Percentiles rank a stretch among this genome's conserved stretches.
Evolutionary conservation across 306 rosid species (phyloP).

Genomic region (Ormosia emarginata): DNA sequence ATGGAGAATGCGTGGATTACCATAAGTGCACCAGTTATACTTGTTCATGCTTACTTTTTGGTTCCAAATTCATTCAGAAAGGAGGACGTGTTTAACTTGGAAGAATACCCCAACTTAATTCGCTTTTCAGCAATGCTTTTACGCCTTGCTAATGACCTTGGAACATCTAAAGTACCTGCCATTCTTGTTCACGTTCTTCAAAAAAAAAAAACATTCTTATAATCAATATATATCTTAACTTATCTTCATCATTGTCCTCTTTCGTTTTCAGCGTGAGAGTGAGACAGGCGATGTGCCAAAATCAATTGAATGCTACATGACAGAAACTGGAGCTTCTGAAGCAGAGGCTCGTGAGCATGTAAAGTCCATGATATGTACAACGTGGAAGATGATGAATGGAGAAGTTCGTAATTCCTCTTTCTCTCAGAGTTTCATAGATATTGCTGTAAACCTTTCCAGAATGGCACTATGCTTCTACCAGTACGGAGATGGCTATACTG

Average conservation of each 20-base stretch:
- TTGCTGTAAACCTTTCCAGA: background rate
- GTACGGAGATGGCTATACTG: background rate
- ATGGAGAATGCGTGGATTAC: background rate
- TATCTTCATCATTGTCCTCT: no score
- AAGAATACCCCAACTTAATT: background rate
- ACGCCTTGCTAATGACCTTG: background rate
- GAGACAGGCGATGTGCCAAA: slow-evolving; percentile 19
- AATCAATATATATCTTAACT: background rate
- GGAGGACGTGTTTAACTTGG: background rate
- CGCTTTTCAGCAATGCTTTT: background rate
- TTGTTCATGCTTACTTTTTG: background rate
- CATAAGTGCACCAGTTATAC: background rate
- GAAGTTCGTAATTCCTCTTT: background rate
- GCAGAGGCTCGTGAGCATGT: background rate
- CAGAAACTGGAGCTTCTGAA: slow-evolving; percentile 18
- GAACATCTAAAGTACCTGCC: background rate
- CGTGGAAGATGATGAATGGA: slow-evolving; percentile 27
- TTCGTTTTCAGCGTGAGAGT: background rate
- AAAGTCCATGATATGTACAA: background rate
- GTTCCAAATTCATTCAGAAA: background rate
- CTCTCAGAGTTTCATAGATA: background rate
- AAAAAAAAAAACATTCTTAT: no score
- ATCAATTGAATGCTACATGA: slow-evolving; percentile 32
- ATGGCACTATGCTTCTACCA: background rate
- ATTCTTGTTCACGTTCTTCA: background rate